A percentile compares a stretch with the other conserved stretches of the same genome.
Conservation (phyloP, 805 yeast species). For the Yamadazyma endophytica region DNA sequence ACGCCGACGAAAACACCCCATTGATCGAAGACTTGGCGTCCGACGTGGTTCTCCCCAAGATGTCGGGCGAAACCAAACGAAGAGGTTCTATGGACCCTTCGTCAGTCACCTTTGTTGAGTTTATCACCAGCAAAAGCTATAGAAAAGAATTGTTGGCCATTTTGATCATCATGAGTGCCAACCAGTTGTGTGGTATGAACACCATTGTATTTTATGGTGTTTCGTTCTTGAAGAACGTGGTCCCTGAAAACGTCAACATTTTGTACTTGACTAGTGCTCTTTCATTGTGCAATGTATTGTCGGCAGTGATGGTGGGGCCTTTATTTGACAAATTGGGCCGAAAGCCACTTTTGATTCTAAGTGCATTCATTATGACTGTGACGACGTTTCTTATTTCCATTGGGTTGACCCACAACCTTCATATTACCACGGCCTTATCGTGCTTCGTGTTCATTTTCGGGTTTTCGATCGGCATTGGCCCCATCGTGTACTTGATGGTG, state of each 20-base stretch:
- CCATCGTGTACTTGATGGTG: constrained; percentile 35
- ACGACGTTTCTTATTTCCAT: constrained; percentile 21
- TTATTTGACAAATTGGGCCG: constrained; percentile 73
- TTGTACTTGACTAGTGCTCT: constrained; percentile 60
- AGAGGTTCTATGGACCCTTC: constrained; percentile 28
- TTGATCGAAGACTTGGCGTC: constrained; percentile 7
- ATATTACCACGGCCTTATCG: constrained; percentile 17
- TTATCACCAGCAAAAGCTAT: constrained; percentile 15
- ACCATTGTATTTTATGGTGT: constrained; percentile 91
- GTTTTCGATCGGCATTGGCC: constrained; percentile 33
- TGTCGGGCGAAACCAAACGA: constrained; percentile 4
- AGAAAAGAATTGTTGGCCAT: constrained; percentile 26
- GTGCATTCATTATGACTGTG: constrained; percentile 19
- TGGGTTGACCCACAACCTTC: constrained; percentile 17
- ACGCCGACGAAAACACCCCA: constrained; percentile 6
- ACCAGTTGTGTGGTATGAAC: constrained; percentile 70
- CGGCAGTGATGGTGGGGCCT: constrained; percentile 67
- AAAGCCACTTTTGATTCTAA: constrained; percentile 34
- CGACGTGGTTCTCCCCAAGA: constrained; percentile 1
- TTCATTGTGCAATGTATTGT: constrained; percentile 64
- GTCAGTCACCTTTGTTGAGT: constrained; percentile 10
- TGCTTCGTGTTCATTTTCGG: constrained; percentile 32
- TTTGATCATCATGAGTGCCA: constrained; percentile 32
- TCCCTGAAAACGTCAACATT: constrained; percentile 46
- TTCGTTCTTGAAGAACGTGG: constrained; percentile 57